Evolutionary conservation across 2,329 filamentous ascomycete genomes (phyloP).

Genomic region (Fusarium tupiense): DNA sequence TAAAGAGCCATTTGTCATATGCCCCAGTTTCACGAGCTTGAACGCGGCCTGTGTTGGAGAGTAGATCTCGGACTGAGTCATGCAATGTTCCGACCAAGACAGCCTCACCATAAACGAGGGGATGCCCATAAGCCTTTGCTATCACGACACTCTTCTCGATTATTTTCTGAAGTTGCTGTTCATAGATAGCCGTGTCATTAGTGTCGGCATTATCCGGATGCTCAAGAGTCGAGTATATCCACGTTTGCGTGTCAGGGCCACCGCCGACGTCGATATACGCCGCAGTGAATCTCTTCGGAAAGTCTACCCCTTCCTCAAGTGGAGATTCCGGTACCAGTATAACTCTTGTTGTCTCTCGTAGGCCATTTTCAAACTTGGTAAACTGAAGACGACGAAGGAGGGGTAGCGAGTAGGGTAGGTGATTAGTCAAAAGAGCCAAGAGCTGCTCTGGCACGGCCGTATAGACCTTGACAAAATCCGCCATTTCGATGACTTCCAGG

Average conservation of each 20-base stretch:
- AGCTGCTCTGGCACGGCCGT: conserved; percentile 49
- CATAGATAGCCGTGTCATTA: conserved; percentile 34
- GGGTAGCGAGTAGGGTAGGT: conserved; percentile 68
- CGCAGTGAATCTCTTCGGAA: conserved; percentile 56
- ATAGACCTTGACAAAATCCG: conserved; percentile 35
- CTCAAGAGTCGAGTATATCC: conserved; percentile 68
- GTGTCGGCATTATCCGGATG: conserved; percentile 28
- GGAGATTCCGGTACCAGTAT: conserved; percentile 48
- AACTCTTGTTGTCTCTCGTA: conserved; percentile 55
- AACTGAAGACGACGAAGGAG: conserved; percentile 72
- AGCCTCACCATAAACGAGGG: conserved; percentile 37
- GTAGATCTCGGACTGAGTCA: conserved; percentile 40
- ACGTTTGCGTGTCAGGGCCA: conserved; percentile 71
- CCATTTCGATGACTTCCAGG: conserved; percentile 18
- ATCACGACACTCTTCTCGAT: conserved; percentile 45
- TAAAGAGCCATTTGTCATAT: conserved; percentile 69
- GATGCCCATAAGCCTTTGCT: conserved; percentile 33
- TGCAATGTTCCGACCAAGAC: conserved; percentile 52
- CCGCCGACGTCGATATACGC: conserved; percentile 70
- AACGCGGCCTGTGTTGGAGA: conserved; percentile 43
- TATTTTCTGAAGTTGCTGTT: conserved; percentile 48
- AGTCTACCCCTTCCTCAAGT: background rate
- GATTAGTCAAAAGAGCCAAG: conserved; percentile 57
- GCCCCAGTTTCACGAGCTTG: conserved; percentile 40
- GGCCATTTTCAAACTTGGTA: conserved; percentile 53